Evolutionary conservation across 2,329 filamentous ascomycete genomes (phyloP), one percentile per base, ranked within the genome.

Genomic region (Knoxdaviesia proteae): DNA sequence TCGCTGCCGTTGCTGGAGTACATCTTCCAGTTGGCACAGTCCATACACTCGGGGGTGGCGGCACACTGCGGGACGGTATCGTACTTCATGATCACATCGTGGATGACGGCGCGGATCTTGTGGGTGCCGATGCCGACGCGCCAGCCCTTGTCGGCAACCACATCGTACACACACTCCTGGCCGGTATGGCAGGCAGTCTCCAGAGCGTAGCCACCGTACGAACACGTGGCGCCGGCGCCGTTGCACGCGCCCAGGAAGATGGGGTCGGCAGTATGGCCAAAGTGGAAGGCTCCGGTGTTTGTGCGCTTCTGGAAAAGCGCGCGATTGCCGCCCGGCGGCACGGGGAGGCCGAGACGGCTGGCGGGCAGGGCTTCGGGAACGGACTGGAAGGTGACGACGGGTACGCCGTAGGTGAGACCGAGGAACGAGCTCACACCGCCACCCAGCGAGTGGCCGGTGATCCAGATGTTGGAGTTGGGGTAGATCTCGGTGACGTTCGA

Each of bases 201-300:
- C 67, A 98, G 71, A 1, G 90, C 87, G 56, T 96, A 98, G 0
- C 90, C 90, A 2, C 77, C 88, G 53, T 93, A 77, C 0, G 87
- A 90, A 58, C 90, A 96, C 7, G 80, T 77, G 3, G 88, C 87
- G 2, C 83, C 86, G 3, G 83, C 84, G 33, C 82, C 83, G 53
- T 94, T 94, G 61, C 90, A 96, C 1, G 79, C 83, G 33, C 90
- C 90, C 63, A 94, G 87, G 53, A 80, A 98, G 34, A 98, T 77
- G 0, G 90, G 90, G 58, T 98, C 90, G 1, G 90, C 90, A 0
- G 86, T 96, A 53, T 96, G 87, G 4, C 90, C 90, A 56, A 94
- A 88, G 58, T 98, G 90, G 54, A 77, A 92, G 0, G 81, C 69
- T 8, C 84, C 87, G 0, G 84, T 92, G 52, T 75, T 71, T 45